Evolutionary conservation across 2,329 filamentous ascomycete genomes (phyloP), one percentile per base, ranked within the genome.

Genomic region (Sphaerulina vaccinii): DNA sequence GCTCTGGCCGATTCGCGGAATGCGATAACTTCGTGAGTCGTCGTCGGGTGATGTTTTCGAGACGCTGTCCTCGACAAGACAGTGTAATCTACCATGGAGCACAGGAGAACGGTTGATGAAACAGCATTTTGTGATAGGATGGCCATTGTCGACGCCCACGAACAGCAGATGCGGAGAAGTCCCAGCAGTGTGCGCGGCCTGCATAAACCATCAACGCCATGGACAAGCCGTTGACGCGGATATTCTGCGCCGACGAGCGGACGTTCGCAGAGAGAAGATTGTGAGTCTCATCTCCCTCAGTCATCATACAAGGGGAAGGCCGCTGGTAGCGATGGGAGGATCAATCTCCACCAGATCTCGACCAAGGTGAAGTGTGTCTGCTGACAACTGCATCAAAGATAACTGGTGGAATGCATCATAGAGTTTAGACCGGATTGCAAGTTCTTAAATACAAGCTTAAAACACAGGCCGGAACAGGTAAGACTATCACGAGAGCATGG

Each of bases 361-460:
- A 13, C 13, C 10, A 10, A 35, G 45, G 23, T 41, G 37, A 23
- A 47, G 44, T 47, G 15, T 11, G 8, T 15, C 37, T 27, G 37
- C 37, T 49, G 45, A 49, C 45, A 49, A 22, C 21, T 22, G 6
- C 13, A 32, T 15, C 13, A 11, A n/a, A n/a, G n/a, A 3, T 35
- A 16, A 49, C 39, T 49, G 45, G 45, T 35, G 45, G 36, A 3
- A 5, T 3, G 19, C 9, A 15, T n/a, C 21, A 32, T 41, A 40
- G 24, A 49, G 35, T 49, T 49, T 37, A 33, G 22, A 37, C 37
- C 37, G 36, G 27, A 29, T 7, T 19, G 23, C n/a, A 8, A 39
- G 27, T 41, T 49, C 45, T 49, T 49, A 49, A 40, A 49, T 32
- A 40, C 37, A 49, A 49, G 45, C 45, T 49, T 49, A 49, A 29